Evolutionary conservation across 1,139 yeast species (phyloP).

Genomic region (Sugiyamaella pinicola): DNA sequence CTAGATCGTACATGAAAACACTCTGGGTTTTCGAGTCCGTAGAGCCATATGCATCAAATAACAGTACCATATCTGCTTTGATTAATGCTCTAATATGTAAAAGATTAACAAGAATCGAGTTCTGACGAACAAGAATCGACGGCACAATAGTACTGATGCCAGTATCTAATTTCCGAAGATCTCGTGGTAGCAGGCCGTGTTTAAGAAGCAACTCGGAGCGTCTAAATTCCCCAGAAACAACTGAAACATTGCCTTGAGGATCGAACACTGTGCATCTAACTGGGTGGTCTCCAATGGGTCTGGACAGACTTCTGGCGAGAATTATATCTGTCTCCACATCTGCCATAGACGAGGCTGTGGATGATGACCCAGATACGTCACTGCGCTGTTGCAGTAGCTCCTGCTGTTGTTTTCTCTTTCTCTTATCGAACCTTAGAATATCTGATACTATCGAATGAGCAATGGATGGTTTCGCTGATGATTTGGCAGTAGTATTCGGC

Average conservation of each 20-base stretch:
- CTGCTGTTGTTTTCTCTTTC: conserved; percentile 4
- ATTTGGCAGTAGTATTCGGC: neutral
- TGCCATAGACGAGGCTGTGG: conserved; percentile 3
- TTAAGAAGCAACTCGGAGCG: conserved; percentile 73
- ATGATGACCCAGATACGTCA: neutral
- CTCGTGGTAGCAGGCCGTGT: conserved; percentile 79
- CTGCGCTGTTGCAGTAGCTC: neutral
- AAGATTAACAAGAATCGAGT: conserved; percentile 76
- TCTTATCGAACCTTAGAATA: conserved; percentile 12
- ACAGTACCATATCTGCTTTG: conserved; percentile 74
- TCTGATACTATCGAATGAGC: conserved; percentile 12
- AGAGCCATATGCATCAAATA: conserved; percentile 72
- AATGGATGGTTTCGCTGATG: neutral
- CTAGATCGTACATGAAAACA: conserved; percentile 82
- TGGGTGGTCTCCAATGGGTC: conserved; percentile 41
- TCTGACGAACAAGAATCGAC: conserved; percentile 73
- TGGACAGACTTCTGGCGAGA: conserved; percentile 40
- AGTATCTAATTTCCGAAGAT: conserved; percentile 83
- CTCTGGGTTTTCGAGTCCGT: conserved; percentile 67
- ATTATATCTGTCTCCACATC: conserved; percentile 34
- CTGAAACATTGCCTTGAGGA: conserved; percentile 65
- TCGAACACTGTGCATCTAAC: conserved; percentile 79
- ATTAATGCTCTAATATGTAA: conserved; percentile 86
- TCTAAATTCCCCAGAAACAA: conserved; percentile 75
- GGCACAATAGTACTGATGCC: conserved; percentile 90